A percentile compares a stretch with the other conserved stretches of the same genome.
phyloP scores from a whole-genome alignment of 495 filamentous ascomycete species.

The Aspergillus homomorphus region DNA sequence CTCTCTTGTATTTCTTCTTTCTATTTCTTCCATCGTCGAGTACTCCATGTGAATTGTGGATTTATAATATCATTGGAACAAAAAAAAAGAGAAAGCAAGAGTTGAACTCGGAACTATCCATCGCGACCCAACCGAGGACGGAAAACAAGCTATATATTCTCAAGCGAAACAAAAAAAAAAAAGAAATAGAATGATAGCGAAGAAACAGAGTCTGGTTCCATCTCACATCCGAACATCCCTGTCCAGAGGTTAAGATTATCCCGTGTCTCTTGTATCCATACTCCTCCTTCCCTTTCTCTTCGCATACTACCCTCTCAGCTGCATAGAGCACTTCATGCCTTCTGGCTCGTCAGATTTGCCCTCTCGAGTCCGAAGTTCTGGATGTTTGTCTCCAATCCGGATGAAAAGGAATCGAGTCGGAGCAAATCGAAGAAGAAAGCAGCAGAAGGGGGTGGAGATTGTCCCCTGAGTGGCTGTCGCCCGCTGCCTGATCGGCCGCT shows the following conservation, averaged over 20 bases:
- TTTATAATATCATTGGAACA: neutral
- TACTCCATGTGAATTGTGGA: no score
- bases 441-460: slow-evolving; percentile 12
- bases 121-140: slow-evolving; percentile 11
- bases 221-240: neutral
- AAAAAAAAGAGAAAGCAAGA: neutral
- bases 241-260: neutral
- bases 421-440: slow-evolving; percentile 11
- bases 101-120: neutral
- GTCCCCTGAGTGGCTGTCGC: slow-evolving; percentile 14
- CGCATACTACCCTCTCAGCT: no score
- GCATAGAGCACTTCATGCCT: neutral
- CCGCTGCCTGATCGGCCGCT: slow-evolving; percentile 23
- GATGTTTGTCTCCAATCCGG: neutral
- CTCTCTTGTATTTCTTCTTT: neutral
- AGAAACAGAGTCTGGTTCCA: neutral
- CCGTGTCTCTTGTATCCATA: no score
- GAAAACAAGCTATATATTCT: no score
- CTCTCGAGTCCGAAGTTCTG: neutral
- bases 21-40: neutral
- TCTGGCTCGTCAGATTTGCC: slow-evolving; percentile 1
- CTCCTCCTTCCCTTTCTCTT: no score
- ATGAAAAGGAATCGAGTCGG: neutral
- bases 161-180: no score
- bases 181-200: slow-evolving; percentile 4